These are phyloP conservation scores for Amanita rubescens DNA, from an alignment of 768 basidiomycete genomes.

Conservation along the genomic window DNA sequence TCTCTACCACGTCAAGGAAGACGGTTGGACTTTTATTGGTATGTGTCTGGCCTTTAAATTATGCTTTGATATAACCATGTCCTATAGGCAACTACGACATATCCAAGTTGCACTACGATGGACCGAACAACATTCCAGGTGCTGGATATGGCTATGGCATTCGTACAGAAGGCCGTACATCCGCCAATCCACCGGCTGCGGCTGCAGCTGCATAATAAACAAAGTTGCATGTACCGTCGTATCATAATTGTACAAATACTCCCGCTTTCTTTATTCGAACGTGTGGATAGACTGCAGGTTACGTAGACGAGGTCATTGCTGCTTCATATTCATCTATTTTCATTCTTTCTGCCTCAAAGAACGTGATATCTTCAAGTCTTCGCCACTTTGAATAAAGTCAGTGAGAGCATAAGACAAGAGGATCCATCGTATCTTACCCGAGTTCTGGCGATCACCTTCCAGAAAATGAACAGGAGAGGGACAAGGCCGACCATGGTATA, in stretches of 20 bases:
- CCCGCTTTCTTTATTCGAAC: background rate
- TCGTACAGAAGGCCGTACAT: conserved; percentile 51
- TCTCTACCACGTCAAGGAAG: conserved; percentile 90
- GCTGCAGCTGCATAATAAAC: conserved; percentile 16
- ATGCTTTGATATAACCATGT: background rate
- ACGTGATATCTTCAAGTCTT: conserved; percentile 28
- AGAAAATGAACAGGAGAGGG: conserved; percentile 35
- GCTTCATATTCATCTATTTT: conserved; percentile 39
- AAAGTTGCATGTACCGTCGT: background rate
- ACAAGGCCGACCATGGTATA: conserved; percentile 38
- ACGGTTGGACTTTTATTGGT: conserved; percentile 97
- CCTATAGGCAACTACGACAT: conserved; percentile 85
- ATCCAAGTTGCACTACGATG: conserved; percentile 86
- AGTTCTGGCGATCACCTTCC: conserved; percentile 37
- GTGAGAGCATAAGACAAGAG: background rate
- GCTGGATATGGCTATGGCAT: conserved; percentile 77
- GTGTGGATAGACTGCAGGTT: background rate
- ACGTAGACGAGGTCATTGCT: conserved; percentile 6
- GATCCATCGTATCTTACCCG: conserved; percentile 21
- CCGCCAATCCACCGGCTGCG: conserved; percentile 35
- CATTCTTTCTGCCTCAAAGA: conserved; percentile 38
- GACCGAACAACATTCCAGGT: conserved; percentile 60
- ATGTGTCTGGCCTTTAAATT: conserved; percentile 17
- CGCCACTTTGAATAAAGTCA: conserved; percentile 29
- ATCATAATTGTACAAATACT: conserved; percentile 5